Evolutionary conservation across 2,329 filamentous ascomycete genomes (phyloP).

Genomic region (Pyrenochaeta sp.): DNA sequence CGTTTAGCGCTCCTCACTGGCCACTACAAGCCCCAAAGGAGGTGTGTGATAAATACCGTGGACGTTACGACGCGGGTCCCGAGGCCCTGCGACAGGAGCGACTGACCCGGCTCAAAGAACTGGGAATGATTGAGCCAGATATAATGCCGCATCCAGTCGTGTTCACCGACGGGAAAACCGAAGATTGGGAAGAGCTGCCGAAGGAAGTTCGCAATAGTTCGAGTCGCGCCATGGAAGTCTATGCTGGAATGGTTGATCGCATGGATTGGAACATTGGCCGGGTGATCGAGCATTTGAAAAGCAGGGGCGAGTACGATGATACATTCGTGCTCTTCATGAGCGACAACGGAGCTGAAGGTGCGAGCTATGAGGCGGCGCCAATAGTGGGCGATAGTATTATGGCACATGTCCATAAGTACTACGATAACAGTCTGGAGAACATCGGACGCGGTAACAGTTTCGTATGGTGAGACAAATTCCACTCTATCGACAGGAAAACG

Average conservation of each 20-base stretch:
- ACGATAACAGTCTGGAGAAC: constrained; percentile 49
- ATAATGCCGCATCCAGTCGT: constrained; percentile 5
- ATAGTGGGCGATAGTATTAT: constrained; percentile 40
- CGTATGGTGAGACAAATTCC: no score
- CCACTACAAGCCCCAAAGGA: constrained; percentile 37
- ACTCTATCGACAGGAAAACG: no score
- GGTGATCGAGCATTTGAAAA: constrained; percentile 40
- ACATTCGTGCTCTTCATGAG: constrained; percentile 51
- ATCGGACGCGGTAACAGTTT: constrained; percentile 44
- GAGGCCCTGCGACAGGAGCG: constrained; percentile 27
- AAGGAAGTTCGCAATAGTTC: constrained; percentile 26
- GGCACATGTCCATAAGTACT: constrained; percentile 47
- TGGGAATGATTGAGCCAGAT: constrained; percentile 20
- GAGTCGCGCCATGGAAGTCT: constrained; percentile 46
- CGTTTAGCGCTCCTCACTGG: constrained; percentile 41
- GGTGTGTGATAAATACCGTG: constrained; percentile 26
- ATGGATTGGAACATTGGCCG: constrained; percentile 46
- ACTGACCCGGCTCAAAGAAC: constrained; percentile 23
- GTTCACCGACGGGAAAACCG: no score
- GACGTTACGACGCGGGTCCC: constrained; percentile 36
- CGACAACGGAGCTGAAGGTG: constrained; percentile 49
- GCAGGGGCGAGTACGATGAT: constrained; percentile 44
- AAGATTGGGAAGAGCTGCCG: constrained; percentile 3
- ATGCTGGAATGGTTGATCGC: constrained; percentile 46
- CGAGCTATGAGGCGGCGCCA: constrained; percentile 36